These are phyloP conservation scores for Eucalyptus cloeziana DNA, from an alignment of 345 rosid species.

Conservation along the genomic window DNA sequence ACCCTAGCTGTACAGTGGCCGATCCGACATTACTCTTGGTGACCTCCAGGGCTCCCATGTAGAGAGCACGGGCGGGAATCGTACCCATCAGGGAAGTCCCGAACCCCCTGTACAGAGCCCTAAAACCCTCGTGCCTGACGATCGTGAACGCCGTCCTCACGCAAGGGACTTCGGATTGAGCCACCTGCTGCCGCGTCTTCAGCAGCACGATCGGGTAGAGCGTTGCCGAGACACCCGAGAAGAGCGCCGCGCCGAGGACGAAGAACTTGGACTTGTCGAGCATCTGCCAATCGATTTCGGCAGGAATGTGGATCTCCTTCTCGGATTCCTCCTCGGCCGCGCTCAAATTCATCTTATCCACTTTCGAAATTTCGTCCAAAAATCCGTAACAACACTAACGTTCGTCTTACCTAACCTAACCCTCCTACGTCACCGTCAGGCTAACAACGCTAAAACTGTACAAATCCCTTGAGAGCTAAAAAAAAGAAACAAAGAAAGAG, in stretches of 20 bases:
- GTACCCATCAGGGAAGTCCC: constrained; percentile 90
- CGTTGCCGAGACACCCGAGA: constrained; percentile 74
- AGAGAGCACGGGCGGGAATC: constrained; percentile 82
- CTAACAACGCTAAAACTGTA: background rate
- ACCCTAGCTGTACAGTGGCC: constrained; percentile 52
- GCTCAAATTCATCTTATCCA: constrained; percentile 47
- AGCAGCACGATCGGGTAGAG: constrained; percentile 72
- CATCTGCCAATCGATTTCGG: constrained; percentile 80
- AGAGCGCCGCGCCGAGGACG: constrained; percentile 83
- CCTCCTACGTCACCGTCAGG: background rate
- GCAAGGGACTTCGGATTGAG: constrained; percentile 46
- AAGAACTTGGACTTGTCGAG: constrained; percentile 84
- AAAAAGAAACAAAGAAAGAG: background rate
- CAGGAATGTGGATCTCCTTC: constrained; percentile 46
- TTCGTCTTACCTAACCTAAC: background rate
- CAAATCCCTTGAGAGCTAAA: background rate
- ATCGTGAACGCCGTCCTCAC: constrained; percentile 34
- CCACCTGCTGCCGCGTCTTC: constrained; percentile 87
- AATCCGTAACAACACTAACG: background rate
- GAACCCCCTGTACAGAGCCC: constrained; percentile 81
- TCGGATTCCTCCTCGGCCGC: constrained; percentile 45
- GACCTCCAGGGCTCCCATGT: constrained; percentile 84
- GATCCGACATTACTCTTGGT: constrained; percentile 81
- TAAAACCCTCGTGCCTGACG: constrained; percentile 53
- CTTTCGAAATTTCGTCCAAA: background rate